phyloP scores from a whole-genome alignment of 352 stramenopile genomes.

The Pythium volutum region DNA sequence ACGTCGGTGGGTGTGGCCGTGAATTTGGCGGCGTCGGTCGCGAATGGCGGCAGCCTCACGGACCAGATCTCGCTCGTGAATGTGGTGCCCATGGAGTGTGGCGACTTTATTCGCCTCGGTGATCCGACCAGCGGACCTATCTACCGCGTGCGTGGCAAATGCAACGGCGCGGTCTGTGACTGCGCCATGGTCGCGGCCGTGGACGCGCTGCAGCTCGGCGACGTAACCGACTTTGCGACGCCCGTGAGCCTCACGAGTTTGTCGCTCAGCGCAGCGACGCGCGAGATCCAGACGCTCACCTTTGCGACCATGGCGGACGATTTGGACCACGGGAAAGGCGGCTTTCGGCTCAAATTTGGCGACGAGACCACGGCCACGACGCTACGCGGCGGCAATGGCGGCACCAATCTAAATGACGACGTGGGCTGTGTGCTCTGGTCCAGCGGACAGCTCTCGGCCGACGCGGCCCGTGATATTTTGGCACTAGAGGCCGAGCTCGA shows the following conservation, averaged over 20 bases:
- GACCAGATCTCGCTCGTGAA: conserved; percentile 36
- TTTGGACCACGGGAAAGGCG: conserved; percentile 53
- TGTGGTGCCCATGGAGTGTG: conserved; percentile 46
- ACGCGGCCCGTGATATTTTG: conserved; percentile 40
- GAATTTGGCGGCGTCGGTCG: conserved; percentile 30
- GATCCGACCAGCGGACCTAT: conserved; percentile 35
- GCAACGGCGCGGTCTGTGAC: conserved; percentile 37
- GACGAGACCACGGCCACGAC: conserved; percentile 86
- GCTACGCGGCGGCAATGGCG: conserved; percentile 65
- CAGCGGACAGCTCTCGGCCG: conserved; percentile 40
- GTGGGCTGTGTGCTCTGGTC: conserved; percentile 78
- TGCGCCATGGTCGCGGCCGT: conserved; percentile 31
- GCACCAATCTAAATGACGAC: conserved; percentile 67
- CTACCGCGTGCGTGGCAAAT: conserved; percentile 72
- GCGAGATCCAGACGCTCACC: conserved; percentile 67
- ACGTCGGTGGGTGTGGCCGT: conserved; percentile 40
- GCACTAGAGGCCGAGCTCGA: conserved; percentile 66
- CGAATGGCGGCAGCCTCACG: conserved; percentile 18
- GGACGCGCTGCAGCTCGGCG: conserved; percentile 41
- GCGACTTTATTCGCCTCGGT: conserved; percentile 65
- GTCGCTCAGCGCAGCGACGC: conserved; percentile 41
- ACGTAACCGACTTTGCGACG: conserved; percentile 32
- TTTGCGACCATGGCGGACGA: conserved; percentile 33
- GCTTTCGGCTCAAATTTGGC: conserved; percentile 90
- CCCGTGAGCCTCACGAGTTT: conserved; percentile 46